These are phyloP conservation scores for Penicillium taxi DNA, from an alignment of 495 filamentous ascomycete species.

Conservation along the genomic window DNA sequence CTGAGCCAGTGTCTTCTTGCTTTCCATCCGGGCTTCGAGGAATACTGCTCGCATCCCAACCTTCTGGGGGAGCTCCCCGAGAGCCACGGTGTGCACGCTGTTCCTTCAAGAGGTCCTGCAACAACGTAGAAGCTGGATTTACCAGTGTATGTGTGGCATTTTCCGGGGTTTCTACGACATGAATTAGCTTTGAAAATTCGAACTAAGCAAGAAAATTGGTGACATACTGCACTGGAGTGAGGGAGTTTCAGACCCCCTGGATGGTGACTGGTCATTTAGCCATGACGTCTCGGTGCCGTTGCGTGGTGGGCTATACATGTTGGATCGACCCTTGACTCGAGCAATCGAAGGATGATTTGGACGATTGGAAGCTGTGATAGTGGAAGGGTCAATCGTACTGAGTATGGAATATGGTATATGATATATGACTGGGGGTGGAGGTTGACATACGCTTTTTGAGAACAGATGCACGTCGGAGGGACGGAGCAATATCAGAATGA, in stretches of 20 bases:
- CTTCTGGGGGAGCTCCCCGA: conserved; percentile 20
- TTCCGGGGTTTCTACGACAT: conserved; percentile 22
- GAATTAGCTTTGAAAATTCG: conserved; percentile 5
- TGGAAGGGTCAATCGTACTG: background rate
- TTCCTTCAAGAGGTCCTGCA: conserved; percentile 44
- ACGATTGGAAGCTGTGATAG: conserved; percentile 17
- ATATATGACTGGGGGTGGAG: background rate
- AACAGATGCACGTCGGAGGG: conserved; percentile 13
- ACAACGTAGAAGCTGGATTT: conserved; percentile 38
- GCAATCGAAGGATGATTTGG: conserved; percentile 29
- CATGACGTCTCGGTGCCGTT: conserved; percentile 27
- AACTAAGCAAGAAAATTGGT: background rate
- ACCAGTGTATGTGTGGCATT: conserved; percentile 24
- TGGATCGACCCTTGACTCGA: conserved; percentile 29
- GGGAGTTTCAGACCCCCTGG: conserved; percentile 17
- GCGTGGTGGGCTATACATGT: conserved; percentile 34
- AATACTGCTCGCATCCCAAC: conserved; percentile 15
- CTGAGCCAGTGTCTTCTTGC: conserved; percentile 30
- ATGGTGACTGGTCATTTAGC: conserved; percentile 29
- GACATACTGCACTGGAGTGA: conserved; percentile 14
- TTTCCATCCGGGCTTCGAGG: conserved; percentile 27
- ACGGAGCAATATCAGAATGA: conserved; percentile 17
- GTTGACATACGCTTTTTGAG: conserved; percentile 18
- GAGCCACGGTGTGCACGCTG: conserved; percentile 35
- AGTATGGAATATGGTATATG: background rate